Conservation (phyloP, 768 basidiomycete species). For the Stropharia rugosoannulata region DNA sequence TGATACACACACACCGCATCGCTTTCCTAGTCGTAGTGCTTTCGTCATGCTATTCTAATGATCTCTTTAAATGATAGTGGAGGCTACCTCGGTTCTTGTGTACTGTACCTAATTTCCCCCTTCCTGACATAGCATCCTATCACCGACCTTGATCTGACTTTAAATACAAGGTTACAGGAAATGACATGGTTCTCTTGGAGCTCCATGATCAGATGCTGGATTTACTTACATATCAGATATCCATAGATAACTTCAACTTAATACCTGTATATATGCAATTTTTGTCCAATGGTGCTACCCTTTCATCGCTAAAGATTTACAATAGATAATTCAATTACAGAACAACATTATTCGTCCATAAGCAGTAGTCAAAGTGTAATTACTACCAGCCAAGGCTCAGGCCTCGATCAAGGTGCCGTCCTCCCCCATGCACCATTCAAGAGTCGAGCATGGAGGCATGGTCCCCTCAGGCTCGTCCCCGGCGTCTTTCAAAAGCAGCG, state of each 20-base stretch:
- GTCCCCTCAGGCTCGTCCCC: constrained; percentile 64
- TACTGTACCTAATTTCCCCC: no score
- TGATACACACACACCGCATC: not conserved
- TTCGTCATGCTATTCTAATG: not conserved
- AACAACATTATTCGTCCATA: no score
- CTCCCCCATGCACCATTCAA: constrained; percentile 57
- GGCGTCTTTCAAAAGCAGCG: constrained; percentile 61
- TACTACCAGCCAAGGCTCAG: not conserved
- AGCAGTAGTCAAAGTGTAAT: not conserved
- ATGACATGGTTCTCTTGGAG: no score
- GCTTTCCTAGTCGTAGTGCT: not conserved
- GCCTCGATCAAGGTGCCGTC: constrained; percentile 46
- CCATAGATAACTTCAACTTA: no score
- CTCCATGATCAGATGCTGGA: no score
- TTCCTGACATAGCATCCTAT: no score
- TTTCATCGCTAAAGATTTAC: no score
- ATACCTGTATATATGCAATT: not conserved
- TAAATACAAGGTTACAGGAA: not conserved
- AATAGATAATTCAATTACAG: no score
- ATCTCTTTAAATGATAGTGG: no score
- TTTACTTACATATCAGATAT: no score
- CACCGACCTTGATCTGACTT: not conserved
- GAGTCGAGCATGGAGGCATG: constrained; percentile 54
- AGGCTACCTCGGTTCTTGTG: no score
- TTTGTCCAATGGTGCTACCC: not conserved